Conservation (phyloP, 2,329 filamentous ascomycete genomes). For the Xylaria sp. region DNA sequence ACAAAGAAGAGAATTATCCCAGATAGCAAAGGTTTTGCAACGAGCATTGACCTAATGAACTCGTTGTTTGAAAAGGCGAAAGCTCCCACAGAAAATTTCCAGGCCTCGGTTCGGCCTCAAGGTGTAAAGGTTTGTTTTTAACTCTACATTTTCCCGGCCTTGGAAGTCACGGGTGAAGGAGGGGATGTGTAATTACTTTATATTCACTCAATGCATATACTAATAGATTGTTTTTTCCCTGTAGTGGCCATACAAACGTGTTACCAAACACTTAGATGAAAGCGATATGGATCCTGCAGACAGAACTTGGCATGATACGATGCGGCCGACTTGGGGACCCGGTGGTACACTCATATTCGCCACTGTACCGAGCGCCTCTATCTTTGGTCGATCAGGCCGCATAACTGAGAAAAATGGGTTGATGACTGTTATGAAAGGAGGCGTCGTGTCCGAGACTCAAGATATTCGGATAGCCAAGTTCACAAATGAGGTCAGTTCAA, state of each 20-base stretch:
- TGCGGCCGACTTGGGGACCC: slow-evolving; percentile 83
- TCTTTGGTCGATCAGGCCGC: slow-evolving; percentile 46
- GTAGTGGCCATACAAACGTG: slow-evolving; percentile 90
- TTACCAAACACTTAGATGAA: slow-evolving; percentile 71
- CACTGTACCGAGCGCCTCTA: slow-evolving; percentile 53
- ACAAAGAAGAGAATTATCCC: slow-evolving; percentile 50
- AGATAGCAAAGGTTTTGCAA: slow-evolving; percentile 77
- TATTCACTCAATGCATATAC: slow-evolving; percentile 46
- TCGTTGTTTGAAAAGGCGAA: slow-evolving; percentile 84
- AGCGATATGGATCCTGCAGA: slow-evolving; percentile 71
- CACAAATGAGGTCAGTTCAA: slow-evolving; percentile 60
- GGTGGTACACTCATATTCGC: slow-evolving; percentile 77
- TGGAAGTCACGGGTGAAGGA: slow-evolving; percentile 10
- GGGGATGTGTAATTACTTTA: slow-evolving; percentile 44
- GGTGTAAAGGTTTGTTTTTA: slow-evolving; percentile 86
- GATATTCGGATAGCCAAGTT: slow-evolving; percentile 74
- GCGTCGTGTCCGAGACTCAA: slow-evolving; percentile 70
- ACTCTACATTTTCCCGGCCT: slow-evolving; percentile 39
- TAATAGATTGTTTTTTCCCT: slow-evolving; percentile 56
- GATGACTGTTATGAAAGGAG: slow-evolving; percentile 64
- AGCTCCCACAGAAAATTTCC: slow-evolving; percentile 64
- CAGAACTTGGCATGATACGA: slow-evolving; percentile 74
- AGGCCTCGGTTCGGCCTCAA: slow-evolving; percentile 63
- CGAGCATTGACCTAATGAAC: slow-evolving; percentile 95
- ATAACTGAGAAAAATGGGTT: slow-evolving; percentile 57